These are phyloP conservation scores for Canavalia gladiata DNA, from an alignment of 306 rosid genomes.

Conservation along the genomic window DNA sequence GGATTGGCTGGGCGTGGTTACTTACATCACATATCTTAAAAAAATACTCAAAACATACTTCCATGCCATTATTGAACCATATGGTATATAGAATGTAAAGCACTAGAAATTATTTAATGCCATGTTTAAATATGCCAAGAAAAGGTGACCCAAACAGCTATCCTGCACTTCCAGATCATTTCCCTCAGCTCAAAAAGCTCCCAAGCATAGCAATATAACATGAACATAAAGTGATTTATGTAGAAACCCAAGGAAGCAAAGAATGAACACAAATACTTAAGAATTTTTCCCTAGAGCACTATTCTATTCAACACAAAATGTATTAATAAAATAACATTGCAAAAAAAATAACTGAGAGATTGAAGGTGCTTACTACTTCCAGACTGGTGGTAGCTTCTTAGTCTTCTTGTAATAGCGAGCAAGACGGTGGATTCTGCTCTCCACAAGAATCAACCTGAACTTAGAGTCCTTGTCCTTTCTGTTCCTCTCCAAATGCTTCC, in stretches of 20 bases:
- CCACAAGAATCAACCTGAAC: conserved; percentile 87
- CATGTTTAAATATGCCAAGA: background rate
- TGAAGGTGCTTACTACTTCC: conserved; percentile 77
- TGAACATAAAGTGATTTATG: background rate
- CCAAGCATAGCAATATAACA: background rate
- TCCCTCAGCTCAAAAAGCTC: background rate
- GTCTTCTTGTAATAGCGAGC: conserved; percentile 93
- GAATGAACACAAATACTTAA: background rate
- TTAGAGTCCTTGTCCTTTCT: conserved; percentile 93
- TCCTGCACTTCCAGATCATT: background rate
- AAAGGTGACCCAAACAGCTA: background rate
- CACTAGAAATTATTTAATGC: background rate
- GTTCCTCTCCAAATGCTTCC: conserved; percentile 94
- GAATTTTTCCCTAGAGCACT: background rate
- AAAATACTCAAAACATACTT: background rate
- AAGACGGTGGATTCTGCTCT: conserved; percentile 91
- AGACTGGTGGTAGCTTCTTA: conserved; percentile 92
- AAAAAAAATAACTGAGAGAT: background rate
- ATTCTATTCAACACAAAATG: background rate
- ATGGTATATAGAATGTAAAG: background rate
- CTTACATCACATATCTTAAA: background rate
- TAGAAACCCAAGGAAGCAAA: background rate
- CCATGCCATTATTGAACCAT: background rate
- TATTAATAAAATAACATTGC: background rate
- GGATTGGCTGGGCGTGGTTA: background rate